phyloP scores from a whole-genome alignment of 2,329 filamentous ascomycete genomes.

The Alternaria burnsii region DNA sequence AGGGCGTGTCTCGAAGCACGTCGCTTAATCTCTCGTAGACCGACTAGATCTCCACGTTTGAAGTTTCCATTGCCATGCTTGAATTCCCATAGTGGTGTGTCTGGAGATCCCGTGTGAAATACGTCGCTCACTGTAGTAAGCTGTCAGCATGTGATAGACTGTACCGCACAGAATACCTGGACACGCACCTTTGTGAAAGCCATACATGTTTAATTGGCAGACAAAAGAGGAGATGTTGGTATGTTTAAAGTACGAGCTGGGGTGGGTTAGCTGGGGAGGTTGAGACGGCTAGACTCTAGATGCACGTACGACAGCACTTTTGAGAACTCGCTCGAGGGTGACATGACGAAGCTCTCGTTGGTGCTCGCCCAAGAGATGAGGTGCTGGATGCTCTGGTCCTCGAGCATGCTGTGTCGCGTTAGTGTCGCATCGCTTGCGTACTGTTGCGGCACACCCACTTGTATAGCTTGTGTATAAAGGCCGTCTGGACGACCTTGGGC shows the following conservation, averaged over 20 bases:
- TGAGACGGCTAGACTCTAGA: constrained; percentile 32
- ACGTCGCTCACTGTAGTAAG: constrained; percentile 84
- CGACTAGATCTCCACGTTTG: constrained; percentile 90
- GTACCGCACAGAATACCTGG: constrained; percentile 2
- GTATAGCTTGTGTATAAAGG: constrained; percentile 99
- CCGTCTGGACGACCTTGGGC: constrained; percentile 97
- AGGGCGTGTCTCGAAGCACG: constrained; percentile 91
- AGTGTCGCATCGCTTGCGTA: constrained; percentile 31
- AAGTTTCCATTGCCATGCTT: constrained; percentile 98
- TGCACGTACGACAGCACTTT: constrained; percentile 90
- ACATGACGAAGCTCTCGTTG: constrained; percentile 99
- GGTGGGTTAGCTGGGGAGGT: constrained; percentile 38
- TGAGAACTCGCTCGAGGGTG: constrained; percentile 94
- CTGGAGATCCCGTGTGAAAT: constrained; percentile 92
- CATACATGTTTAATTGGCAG: constrained; percentile 98
- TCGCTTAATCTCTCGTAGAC: constrained; percentile 93
- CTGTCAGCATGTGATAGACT: constrained; percentile 9
- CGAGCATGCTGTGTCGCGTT: constrained; percentile 79
- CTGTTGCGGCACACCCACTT: constrained; percentile 69
- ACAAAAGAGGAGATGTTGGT: constrained; percentile 99
- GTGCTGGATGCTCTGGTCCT: constrained; percentile 91
- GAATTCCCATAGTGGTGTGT: constrained; percentile 97
- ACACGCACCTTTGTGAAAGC: constrained; percentile 90
- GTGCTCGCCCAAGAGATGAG: constrained; percentile 95
- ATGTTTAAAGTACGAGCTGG: constrained; percentile 97